Evolutionary conservation across 768 basidiomycete species (phyloP).

Genomic region (Coprinopsis cinerea): DNA sequence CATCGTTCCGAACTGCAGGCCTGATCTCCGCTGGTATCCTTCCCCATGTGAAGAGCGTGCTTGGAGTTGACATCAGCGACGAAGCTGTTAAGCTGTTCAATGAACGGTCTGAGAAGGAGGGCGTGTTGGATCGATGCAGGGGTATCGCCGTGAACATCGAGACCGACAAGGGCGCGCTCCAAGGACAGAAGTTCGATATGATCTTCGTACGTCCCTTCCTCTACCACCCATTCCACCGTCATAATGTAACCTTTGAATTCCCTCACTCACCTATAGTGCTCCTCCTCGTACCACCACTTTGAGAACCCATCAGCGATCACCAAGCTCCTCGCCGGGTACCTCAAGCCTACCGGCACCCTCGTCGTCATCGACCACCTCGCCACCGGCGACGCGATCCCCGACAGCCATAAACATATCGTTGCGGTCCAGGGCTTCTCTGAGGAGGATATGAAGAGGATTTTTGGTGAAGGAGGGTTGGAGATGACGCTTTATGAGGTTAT

Average conservation of each 20-base stretch:
- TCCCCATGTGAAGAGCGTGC: constrained; percentile 47
- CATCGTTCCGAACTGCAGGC: constrained; percentile 43
- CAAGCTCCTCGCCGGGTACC: constrained; percentile 41
- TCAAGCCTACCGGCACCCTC: constrained; percentile 58
- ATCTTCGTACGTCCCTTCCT: constrained; percentile 41
- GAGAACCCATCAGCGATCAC: constrained; percentile 46
- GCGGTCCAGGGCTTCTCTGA: constrained; percentile 40
- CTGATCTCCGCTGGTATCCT: constrained; percentile 51
- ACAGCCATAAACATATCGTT: constrained; percentile 23
- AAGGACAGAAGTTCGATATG: constrained; percentile 52
- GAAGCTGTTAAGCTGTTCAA: constrained; percentile 61
- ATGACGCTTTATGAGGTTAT: constrained; percentile 35
- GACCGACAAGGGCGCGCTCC: constrained; percentile 38
- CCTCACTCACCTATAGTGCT: constrained; percentile 35
- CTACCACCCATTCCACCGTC: not conserved
- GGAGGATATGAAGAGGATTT: constrained; percentile 40
- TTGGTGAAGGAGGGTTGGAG: constrained; percentile 48
- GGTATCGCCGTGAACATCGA: constrained; percentile 50
- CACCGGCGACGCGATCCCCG: constrained; percentile 12
- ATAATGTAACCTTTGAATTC: too few relatives aligned
- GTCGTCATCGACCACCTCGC: constrained; percentile 45
- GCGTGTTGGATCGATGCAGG: constrained; percentile 36
- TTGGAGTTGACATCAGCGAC: constrained; percentile 69
- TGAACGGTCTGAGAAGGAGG: constrained; percentile 26
- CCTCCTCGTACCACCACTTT: constrained; percentile 64